phyloP scores from a whole-genome alignment of 2,329 filamentous ascomycete genomes.

The Aspergillus nomiae region DNA sequence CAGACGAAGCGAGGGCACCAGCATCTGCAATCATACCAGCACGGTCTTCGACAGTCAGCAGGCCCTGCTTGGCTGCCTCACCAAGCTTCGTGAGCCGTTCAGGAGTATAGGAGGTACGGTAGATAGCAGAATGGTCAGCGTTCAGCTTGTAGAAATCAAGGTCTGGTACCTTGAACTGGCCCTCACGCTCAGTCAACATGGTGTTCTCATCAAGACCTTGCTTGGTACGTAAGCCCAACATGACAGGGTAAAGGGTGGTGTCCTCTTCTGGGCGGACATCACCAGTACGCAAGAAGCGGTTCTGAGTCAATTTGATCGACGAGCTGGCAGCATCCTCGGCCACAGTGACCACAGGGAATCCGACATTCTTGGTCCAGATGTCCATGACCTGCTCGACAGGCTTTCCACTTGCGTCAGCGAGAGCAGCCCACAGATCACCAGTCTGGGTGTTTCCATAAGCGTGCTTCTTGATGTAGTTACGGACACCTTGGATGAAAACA shows the following conservation, averaged over 20 bases:
- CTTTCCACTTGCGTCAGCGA: conserved; percentile 87
- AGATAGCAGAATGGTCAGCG: conserved; percentile 89
- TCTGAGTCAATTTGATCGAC: conserved; percentile 86
- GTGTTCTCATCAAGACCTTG: conserved; percentile 78
- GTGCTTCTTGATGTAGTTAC: conserved; percentile 90
- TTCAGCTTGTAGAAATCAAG: conserved; percentile 96
- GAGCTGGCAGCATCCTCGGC: conserved; percentile 71
- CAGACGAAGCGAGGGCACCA: conserved; percentile 82
- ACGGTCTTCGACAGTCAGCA: conserved; percentile 84
- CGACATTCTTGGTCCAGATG: conserved; percentile 96
- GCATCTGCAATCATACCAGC: conserved; percentile 95
- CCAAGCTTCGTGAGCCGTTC: conserved; percentile 86
- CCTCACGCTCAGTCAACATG: conserved; percentile 72
- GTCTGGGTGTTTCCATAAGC: conserved; percentile 96
- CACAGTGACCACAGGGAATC: conserved; percentile 87
- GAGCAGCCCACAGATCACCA: conserved; percentile 83
- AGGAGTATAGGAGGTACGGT: conserved; percentile 83
- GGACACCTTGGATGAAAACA: conserved; percentile 86
- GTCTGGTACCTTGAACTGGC: conserved; percentile 73
- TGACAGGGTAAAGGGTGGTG: conserved; percentile 82
- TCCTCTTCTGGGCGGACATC: conserved; percentile 95
- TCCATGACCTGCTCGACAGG: conserved; percentile 88
- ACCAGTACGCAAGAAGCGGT: conserved; percentile 88
- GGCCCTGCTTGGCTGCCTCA: conserved; percentile 75
- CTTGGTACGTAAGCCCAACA: conserved; percentile 81